Evolutionary conservation across 345 rosid genomes (phyloP), one percentile per base, ranked within the genome.

Genomic region (Sonneratia caseolaris): DNA sequence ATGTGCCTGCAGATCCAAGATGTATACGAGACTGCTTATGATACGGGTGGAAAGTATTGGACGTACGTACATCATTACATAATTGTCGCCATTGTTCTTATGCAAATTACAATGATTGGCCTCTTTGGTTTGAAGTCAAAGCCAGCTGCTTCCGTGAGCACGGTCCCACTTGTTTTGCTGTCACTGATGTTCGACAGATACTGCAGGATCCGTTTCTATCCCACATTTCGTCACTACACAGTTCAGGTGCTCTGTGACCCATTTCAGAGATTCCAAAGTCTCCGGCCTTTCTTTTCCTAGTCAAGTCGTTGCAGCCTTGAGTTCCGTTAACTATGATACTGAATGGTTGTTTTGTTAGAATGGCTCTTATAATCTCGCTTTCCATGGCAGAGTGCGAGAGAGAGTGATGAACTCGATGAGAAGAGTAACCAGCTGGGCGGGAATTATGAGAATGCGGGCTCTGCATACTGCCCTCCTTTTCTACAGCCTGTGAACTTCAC

Each of bases 71-170:
- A 90, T 82, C 98, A 89, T 62, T 90, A 84, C 56, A 84, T 90
- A 38, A 71, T 82, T 51, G 82, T 84, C 14, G 85, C 89, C n/a
- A 83, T 91, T 3, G 80, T 88, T 80, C 90, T 94, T 49, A 94
- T 91, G 98, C 97, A 94, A 85, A 70, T 91, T 72, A 91, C 91
- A 0, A 91, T 89, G 97, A 87, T 94, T 51, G 97, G 98, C 53
- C 87, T 90, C 70, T 94, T 94, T 37, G 91, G 97, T 18, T 85
- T 94, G 70, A 94, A 94, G 82, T 84, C 91, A n/a, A 94, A 90
- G 76, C 95, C 98, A 10, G 82, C 87, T 64, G 95, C 96, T 73
- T 83, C 97, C 47, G 80, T 91, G 47, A 86, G 93, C 72, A 80
- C 97, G 24, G 68, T 94, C 67, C 97, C 94, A 37, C 90, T 94